Base-by-base conservation (phyloP, 768 basidiomycete genomes). In the Lactarius indigo region DNA sequence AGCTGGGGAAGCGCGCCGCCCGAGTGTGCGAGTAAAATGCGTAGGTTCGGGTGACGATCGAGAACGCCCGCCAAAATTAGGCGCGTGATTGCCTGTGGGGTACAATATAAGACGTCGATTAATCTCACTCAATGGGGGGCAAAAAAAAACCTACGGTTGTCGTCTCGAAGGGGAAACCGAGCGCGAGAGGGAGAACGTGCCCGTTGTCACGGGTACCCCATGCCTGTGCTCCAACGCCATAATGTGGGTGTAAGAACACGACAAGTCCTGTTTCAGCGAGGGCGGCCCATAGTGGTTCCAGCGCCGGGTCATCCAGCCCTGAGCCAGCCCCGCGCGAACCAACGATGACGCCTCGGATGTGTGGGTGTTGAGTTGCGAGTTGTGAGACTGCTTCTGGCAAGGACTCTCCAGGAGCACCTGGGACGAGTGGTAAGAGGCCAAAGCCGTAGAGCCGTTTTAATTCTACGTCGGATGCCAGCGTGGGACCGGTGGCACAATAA, bases 131-230 rank as follows among this genome's bases (percentile, higher is more conserved):
- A 23, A 4, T n/a, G 18, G 39, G 42, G 33, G 23, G 47, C 7
- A 26, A 37, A n/a, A 28, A 33, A 12, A 18, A n/a, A 20, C 20
- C 74, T 71, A 92, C 92, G 37, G 86, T 87, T 5, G 94, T 94
- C 20, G 93, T 95, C 78, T 95, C 94, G 72, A 95, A 89, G 3
- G 93, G 93, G 76, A 96, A 95, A 1, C 94, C 93, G 18, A 94
- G 81, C 0, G 92, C 91, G 60, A 95, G 83, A 2, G 92, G 90
- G 33, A 96, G 84, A 44, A 94, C 94, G 69, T 95, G 94, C 0
- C 94, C 94, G 70, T 95, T 94, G 50, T 87, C 83, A 66, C 80
- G 85, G 63, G 86, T 82, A 1, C 92, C 92, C 83, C 90, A 95
- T 4, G 84, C 85, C 55, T 82, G 83, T n/a, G 78, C 77, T 70